Evolutionary conservation across 371 early-diverging fungal species (phyloP).

Genomic region (Actinomortierella wolfii): DNA sequence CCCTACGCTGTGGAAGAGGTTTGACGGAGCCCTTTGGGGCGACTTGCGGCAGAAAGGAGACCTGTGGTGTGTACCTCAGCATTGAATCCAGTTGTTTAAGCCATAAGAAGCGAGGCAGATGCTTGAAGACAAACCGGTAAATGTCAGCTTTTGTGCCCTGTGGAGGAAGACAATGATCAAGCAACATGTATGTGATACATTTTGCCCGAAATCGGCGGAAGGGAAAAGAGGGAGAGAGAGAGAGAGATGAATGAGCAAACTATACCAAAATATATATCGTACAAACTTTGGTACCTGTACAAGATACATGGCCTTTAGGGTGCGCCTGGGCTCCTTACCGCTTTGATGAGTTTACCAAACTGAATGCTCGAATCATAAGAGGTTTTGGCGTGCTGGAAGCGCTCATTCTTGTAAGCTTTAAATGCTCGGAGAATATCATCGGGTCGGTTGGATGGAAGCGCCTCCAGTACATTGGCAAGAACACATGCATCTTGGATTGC

Average conservation of each 20-base stretch:
- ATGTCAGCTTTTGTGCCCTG: conserved; percentile 11
- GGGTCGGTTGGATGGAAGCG: no score
- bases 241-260: background rate
- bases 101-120: conserved; percentile 14
- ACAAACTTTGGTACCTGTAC: no score
- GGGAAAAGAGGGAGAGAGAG: background rate
- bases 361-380: conserved; percentile 29
- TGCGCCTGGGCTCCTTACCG: no score
- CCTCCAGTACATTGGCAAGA: conserved; percentile 1
- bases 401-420: conserved; percentile 14
- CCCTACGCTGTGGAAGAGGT: conserved; percentile 18
- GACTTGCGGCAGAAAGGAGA: conserved; percentile 13
- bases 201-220: no score
- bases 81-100: conserved; percentile 15
- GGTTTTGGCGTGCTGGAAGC: conserved; percentile 20
- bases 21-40: conserved; percentile 12
- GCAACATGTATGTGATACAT: background rate
- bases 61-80: conserved; percentile 24
- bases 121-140: conserved; percentile 13
- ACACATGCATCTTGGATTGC: conserved; percentile 8
- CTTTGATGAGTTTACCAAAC: conserved; percentile 14
- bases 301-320: no score
- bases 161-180: background rate
- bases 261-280: background rate
- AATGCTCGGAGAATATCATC: no score